Conservation (phyloP, 2,329 filamentous ascomycete species). For the Bipolaris cookei region DNA sequence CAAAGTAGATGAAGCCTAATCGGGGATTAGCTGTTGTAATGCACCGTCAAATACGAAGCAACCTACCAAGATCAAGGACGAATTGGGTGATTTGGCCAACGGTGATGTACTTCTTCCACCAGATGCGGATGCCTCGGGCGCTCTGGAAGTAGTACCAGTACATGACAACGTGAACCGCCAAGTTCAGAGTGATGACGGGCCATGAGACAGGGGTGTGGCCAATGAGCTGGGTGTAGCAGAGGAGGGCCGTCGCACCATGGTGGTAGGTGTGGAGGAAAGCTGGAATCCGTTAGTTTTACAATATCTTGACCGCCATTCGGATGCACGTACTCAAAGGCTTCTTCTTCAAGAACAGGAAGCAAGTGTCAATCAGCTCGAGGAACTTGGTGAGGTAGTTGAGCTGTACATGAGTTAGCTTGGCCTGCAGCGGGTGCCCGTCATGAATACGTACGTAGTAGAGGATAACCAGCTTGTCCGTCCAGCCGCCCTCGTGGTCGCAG, state of each 20-base stretch:
- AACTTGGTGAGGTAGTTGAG: conserved; percentile 99
- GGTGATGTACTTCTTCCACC: conserved; percentile 99
- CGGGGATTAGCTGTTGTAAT: conserved; percentile 26
- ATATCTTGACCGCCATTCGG: neutral
- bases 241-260: conserved; percentile 93
- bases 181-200: conserved; percentile 91
- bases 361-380: conserved; percentile 90
- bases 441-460: conserved; percentile 85
- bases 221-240: conserved; percentile 97
- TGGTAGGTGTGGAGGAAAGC: conserved; percentile 99
- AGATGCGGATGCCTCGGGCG: conserved; percentile 91
- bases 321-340: conserved; percentile 80
- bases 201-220: conserved; percentile 92
- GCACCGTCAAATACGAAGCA: neutral
- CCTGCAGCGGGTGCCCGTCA: neutral
- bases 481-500: conserved; percentile 80
- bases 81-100: conserved; percentile 97
- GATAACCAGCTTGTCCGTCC: conserved; percentile 90
- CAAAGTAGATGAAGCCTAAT: conserved; percentile 94
- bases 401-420: conserved; percentile 59
- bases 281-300: conserved; percentile 39
- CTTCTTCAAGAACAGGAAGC: conserved; percentile 99
- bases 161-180: conserved; percentile 96
- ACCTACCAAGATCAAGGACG: conserved; percentile 90
- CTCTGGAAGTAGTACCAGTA: conserved; percentile 99